A percentile compares a stretch with the other conserved stretches of the same genome.
These are phyloP conservation scores for Trichoderma asperelloides DNA, from an alignment of 495 filamentous ascomycete genomes.

Conservation along the genomic window DNA sequence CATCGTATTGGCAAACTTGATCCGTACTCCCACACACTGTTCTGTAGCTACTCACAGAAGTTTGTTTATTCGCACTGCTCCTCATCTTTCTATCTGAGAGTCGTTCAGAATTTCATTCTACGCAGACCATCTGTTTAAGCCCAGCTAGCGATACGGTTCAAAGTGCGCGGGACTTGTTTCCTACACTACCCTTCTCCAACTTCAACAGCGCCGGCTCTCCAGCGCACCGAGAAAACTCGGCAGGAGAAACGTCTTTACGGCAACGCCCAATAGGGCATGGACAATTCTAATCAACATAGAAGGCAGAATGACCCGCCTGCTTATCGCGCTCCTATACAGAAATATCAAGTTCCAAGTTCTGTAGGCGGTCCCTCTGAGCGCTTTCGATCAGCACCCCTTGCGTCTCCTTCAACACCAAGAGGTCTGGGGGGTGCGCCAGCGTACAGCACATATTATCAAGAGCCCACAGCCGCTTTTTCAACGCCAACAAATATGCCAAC, in stretches of 20 bases:
- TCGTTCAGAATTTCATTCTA: neutral
- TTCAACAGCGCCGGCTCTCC: conserved; percentile 37
- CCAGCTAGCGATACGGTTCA: neutral
- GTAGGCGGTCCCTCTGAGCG: conserved; percentile 24
- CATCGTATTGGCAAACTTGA: neutral
- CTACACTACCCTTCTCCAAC: conserved; percentile 44
- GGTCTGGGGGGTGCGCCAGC: conserved; percentile 36
- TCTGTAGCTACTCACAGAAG: neutral
- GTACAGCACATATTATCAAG: conserved; percentile 50
- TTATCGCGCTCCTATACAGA: conserved; percentile 31
- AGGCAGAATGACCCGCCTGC: conserved; percentile 60
- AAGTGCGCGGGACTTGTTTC: conserved; percentile 42
- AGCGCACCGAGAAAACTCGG: conserved; percentile 41
- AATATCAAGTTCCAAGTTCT: conserved; percentile 29
- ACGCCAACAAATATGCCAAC: conserved; percentile 34
- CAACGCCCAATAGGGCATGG: conserved; percentile 52
- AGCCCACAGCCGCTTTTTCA: conserved; percentile 41
- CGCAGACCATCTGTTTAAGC: neutral
- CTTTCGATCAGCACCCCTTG: conserved; percentile 37
- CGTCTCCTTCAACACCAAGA: conserved; percentile 31
- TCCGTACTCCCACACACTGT: neutral
- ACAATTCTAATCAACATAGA: conserved; percentile 56
- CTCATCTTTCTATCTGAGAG: neutral
- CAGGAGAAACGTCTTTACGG: conserved; percentile 35
- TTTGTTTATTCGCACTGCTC: neutral